phyloP scores from a whole-genome alignment of 2,329 filamentous ascomycete species.

The Aspergillus quadrilineatus region DNA sequence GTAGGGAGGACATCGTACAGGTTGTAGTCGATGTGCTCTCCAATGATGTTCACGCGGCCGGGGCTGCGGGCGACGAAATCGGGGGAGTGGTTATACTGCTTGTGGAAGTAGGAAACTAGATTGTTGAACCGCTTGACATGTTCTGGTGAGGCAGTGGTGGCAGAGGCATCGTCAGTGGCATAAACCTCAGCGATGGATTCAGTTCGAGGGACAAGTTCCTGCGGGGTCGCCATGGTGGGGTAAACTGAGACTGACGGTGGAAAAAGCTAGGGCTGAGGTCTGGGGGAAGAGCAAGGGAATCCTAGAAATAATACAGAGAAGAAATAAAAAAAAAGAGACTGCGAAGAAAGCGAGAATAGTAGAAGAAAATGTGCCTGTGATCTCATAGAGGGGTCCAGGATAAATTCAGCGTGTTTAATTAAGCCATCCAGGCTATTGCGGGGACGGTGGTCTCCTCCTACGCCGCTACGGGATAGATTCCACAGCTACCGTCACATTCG shows the following conservation, averaged over 20 bases:
- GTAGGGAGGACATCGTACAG: constrained; percentile 95
- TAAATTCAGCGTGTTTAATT: neutral
- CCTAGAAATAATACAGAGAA: neutral
- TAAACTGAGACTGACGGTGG: constrained; percentile 7
- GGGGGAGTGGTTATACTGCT: constrained; percentile 66
- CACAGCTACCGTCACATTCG: neutral
- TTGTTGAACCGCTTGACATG: constrained; percentile 74
- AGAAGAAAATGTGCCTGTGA: constrained; percentile 1
- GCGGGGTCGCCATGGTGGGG: constrained; percentile 41
- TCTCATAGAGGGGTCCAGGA: constrained; percentile 1
- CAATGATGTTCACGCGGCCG: constrained; percentile 95
- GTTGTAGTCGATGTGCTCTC: constrained; percentile 98
- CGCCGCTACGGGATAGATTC: neutral
- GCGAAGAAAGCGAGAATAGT: neutral
- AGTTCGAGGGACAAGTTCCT: constrained; percentile 67
- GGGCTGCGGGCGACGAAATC: constrained; percentile 87
- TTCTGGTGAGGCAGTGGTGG: constrained; percentile 62
- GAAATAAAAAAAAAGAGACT: neutral
- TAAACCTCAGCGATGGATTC: constrained; percentile 79
- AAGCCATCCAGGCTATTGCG: constrained; percentile 5
- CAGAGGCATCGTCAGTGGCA: constrained; percentile 73
- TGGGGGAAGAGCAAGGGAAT: neutral
- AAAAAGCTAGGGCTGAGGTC: neutral
- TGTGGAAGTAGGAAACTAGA: constrained; percentile 69
- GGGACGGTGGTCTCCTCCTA: neutral